Evolutionary conservation across 1,139 yeast species (phyloP), one percentile per base, ranked within the genome.

Genomic region (Sugiyamaella neomexicana): DNA sequence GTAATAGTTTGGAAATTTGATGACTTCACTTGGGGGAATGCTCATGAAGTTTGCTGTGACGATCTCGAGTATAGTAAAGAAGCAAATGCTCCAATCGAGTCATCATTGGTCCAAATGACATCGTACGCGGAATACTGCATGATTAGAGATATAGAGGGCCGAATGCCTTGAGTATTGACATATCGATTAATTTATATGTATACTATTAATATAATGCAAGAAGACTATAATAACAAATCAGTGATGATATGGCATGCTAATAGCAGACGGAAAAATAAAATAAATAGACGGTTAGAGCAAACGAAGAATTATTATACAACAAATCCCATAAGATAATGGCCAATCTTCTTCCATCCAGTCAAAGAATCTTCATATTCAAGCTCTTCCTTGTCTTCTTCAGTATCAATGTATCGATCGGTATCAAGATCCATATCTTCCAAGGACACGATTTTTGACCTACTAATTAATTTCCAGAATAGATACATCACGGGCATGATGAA

Each of bases 11-110:
- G 97, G 97, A 89, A 89, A 68, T 89, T 90, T 72, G 97, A 90
- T 72, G 97, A 90, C 70, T 90, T 90, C 70, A 83, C 91, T 68
- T 90, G 97, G 97, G 96, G 97, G 66, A 96, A 87, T 62, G 89
- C 97, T 1, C 80, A 96, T 75, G 79, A 83, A 23, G 29, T 29
- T 7, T 53, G 50, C 10, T 25, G 17, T 16, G 44, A 43, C 12
- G 40, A 37, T n/a, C 31, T 23, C 32, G 79, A 83, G 23, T 27
- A 37, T 25, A 50, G 40, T 27, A 27, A 38, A 37, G 38, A 42
- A 17, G 27, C 29, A 25, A 20, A 20, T 5, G 65, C 15, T 20
- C 45, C 45, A 9, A 39, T 41, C 17, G 51, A 47, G 20, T 31
- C 51, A n/a, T 31, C 44, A 5, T 29, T 54, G 12, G 47, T 55